These are phyloP conservation scores for Candida wancherniae DNA, from an alignment of 805 yeast species.

Conservation along the genomic window DNA sequence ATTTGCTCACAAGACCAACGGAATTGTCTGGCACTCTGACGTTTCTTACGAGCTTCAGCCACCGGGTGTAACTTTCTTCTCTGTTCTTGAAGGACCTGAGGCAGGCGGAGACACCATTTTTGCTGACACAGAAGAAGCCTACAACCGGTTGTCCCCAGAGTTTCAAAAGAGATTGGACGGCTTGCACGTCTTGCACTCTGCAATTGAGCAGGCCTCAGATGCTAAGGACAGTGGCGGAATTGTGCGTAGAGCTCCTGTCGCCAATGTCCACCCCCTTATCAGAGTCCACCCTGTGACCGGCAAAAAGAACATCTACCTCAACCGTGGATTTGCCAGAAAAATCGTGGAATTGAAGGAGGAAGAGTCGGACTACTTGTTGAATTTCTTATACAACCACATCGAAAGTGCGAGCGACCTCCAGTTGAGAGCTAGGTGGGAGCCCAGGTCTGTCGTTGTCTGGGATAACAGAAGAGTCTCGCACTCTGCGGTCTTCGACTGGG, in stretches of 20 bases:
- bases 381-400: constrained; percentile 28
- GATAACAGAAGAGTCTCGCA: constrained; percentile 33
- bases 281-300: constrained; percentile 32
- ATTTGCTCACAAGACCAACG: constrained; percentile 22
- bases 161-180: constrained; percentile 28
- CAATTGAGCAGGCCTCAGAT: constrained; percentile 28
- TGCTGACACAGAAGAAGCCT: constrained; percentile 36
- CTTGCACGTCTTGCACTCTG: constrained; percentile 32
- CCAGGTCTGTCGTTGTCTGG: constrained; percentile 33
- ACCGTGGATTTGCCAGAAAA: constrained; percentile 28
- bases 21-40: constrained; percentile 34
- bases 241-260: constrained; percentile 28
- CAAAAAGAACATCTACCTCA: constrained; percentile 28
- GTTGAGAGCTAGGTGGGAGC: constrained; percentile 33
- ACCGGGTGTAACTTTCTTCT: constrained; percentile 31
- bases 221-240: constrained; percentile 27
- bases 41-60: constrained; percentile 34
- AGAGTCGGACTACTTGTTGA: constrained; percentile 27
- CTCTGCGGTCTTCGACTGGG: constrained; percentile 33
- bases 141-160: constrained; percentile 30
- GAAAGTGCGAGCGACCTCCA: constrained; percentile 32
- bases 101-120: constrained; percentile 37
- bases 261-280: constrained; percentile 32
- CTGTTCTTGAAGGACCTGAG: constrained; percentile 34
- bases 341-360: constrained; percentile 32